Base-by-base conservation (phyloP, 352 stramenopile genomes). In the Phytophthora constricta region DNA sequence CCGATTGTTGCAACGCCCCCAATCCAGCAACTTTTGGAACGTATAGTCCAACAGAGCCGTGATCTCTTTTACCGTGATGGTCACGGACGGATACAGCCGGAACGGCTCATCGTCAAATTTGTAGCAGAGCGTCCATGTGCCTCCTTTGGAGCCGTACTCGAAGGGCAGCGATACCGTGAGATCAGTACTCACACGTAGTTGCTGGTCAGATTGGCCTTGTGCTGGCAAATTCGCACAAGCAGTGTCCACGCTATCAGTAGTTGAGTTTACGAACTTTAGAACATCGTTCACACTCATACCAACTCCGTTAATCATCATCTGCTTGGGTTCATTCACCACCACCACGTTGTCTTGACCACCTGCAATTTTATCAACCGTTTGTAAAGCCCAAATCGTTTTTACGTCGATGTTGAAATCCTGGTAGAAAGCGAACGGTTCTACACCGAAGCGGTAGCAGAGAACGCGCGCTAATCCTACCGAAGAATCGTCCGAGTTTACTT, bases 391-490 rank as follows among this genome's bases (percentile, higher is more conserved):
- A 43, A 90, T 84, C 2, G 82, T 90, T 41, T 90, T 87, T 8
- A 92, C 68, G 41, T 92, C 81, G 10, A 92, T 61, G 8, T 56
- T 56, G 17, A 92, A 87, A 22, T 74, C 62, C 19, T 80, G 50
- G 55, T 90, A 90, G 31, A 73, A 87, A 26, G 77, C 69, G 26
- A 83, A 92, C 5, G 79, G 69, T 22, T 92, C 81, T 9, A 39
- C 69, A 0, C 76, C 77, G 52, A 92, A 92, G 2, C 77, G 76
- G 53, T 92, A 92, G 59, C 84, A 92, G 8, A 90, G 58, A 23
- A 80, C 70, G 3, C 81, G 79, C 1, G 53, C 26, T 0, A 89
- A 54, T 0, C 84, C 84, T 1, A 77, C 77, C 0, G 76, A 76
- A 4, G 41, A 56, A 0, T 13, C 47, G 13, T 80, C 72, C 9